These are phyloP conservation scores for Eucalyptus marginata DNA, from an alignment of 345 rosid genomes.

Conservation along the genomic window DNA sequence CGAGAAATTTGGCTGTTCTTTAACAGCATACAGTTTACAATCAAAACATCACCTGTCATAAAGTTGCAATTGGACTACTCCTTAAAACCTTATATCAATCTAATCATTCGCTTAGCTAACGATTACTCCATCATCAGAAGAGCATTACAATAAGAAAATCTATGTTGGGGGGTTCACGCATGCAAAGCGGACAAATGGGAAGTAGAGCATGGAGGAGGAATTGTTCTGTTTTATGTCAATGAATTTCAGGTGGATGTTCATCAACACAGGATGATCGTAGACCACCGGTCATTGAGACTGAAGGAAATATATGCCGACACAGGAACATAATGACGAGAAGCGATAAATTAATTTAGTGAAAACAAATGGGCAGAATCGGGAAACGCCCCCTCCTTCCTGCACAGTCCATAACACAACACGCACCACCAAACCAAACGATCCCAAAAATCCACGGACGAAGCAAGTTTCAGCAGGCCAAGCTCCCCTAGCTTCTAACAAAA, in stretches of 20 bases:
- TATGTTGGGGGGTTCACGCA: accelerated
- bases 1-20: accelerated
- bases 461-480: background rate
- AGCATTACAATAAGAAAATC: background rate
- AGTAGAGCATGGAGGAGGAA: background rate
- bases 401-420: background rate
- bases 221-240: background rate
- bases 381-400: background rate
- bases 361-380: background rate
- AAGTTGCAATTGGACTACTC: background rate
- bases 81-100: background rate
- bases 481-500: background rate
- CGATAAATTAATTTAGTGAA: background rate
- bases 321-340: background rate
- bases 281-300: background rate
- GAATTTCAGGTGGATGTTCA: background rate
- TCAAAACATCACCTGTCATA: background rate
- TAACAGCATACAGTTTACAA: background rate
- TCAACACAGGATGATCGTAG: background rate
- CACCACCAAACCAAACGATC: background rate
- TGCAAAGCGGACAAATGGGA: background rate
- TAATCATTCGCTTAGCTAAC: background rate
- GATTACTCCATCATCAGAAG: background rate
- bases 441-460: background rate
- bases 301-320: background rate